Evolutionary conservation across 768 basidiomycete species (phyloP).

Genomic region (Scleroderma bovista): DNA sequence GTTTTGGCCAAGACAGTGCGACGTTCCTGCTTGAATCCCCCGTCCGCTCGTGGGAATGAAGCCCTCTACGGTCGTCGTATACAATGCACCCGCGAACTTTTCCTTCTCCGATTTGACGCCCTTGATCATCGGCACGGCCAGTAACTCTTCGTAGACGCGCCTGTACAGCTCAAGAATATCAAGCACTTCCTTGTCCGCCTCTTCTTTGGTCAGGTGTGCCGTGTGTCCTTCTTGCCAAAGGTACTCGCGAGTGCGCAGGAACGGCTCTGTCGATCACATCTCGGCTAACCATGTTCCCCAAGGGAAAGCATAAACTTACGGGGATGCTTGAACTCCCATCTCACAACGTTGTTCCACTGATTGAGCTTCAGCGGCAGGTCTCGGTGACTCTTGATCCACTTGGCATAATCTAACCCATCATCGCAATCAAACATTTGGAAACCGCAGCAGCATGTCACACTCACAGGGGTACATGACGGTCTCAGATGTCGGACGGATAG

Average conservation of each 20-base stretch:
- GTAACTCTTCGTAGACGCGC: constrained; percentile 91
- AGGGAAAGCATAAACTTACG: constrained; percentile 39
- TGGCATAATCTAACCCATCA: constrained; percentile 74
- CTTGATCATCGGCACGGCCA: constrained; percentile 95
- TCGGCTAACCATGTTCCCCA: not conserved
- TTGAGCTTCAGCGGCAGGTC: constrained; percentile 96
- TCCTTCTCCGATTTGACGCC: constrained; percentile 99
- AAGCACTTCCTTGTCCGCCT: constrained; percentile 88
- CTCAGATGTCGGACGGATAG: constrained; percentile 96
- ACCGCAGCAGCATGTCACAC: constrained; percentile 19
- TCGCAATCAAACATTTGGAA: constrained; percentile 1
- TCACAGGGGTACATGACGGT: constrained; percentile 98
- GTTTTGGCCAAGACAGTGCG: constrained; percentile 97
- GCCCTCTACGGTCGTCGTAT: constrained; percentile 97
- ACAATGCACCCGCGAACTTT: constrained; percentile 96
- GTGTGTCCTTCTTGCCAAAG: constrained; percentile 99
- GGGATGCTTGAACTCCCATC: constrained; percentile 99
- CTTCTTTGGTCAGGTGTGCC: constrained; percentile 80
- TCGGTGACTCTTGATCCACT: constrained; percentile 97
- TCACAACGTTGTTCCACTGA: constrained; percentile 98
- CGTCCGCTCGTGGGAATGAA: constrained; percentile 97
- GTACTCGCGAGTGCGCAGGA: constrained; percentile 98
- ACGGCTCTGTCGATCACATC: constrained; percentile 62
- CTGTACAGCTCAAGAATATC: constrained; percentile 96
- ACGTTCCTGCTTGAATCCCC: constrained; percentile 97